Conservation (phyloP, 768 basidiomycete genomes). For the Lactifluus rugatus region DNA sequence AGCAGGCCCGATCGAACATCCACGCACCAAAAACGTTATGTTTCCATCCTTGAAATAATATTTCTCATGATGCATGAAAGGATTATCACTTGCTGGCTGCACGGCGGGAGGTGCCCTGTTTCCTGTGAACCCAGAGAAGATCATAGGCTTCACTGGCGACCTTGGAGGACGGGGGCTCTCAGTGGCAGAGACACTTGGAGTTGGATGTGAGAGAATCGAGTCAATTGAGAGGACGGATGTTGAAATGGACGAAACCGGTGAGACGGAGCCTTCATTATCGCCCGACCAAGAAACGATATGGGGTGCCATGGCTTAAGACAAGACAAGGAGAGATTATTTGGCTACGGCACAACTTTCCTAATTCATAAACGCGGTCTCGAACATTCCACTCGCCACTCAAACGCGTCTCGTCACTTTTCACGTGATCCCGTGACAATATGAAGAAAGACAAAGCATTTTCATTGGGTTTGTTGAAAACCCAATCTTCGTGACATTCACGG, state of each 20-base stretch:
- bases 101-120: not conserved
- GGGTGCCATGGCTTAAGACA: not conserved
- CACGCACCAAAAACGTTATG: conserved; percentile 14
- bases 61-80: conserved; percentile 10
- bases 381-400: not conserved
- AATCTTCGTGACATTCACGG: not conserved
- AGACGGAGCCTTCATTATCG: not conserved
- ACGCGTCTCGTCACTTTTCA: conserved; percentile 16
- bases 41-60: conserved; percentile 18
- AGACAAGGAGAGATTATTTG: not conserved
- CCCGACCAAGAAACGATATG: conserved; percentile 9
- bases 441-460: not conserved
- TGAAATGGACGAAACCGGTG: not conserved
- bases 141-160: not conserved
- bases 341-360: not conserved
- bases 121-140: not conserved
- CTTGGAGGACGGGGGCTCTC: not conserved
- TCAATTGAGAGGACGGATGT: conserved; percentile 10
- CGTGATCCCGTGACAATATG: conserved; percentile 6
- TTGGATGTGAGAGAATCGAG: not conserved
- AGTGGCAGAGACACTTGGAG: not conserved
- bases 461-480: conserved; percentile 12
- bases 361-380: not conserved
- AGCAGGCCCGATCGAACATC: not conserved
- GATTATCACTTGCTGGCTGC: not conserved